Evolutionary conservation across 805 yeast species (phyloP), one percentile per base, ranked within the genome.

Genomic region (Candida maltosa): DNA sequence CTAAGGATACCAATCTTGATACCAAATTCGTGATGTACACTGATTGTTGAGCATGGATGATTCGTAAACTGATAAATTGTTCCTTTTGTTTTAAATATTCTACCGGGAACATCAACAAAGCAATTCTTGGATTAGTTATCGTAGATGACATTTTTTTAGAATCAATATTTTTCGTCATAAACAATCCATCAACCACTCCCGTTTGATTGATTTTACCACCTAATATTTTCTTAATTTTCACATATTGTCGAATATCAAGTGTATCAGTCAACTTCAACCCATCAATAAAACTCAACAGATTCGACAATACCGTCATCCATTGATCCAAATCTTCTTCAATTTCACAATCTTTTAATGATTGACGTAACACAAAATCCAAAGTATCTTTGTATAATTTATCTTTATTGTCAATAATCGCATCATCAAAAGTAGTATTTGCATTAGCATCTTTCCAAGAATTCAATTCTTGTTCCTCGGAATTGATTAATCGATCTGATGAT

Each of bases 21-120:
- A 88, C 93, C 21, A 91, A 64, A 49, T 87, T 89, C 36, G 80
- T 75, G 30, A 93, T 69, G 50, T 83, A 91, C 46, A 91, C 96
- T 31, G 75, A 67, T 51, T 91, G 97, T 52, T 93, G 97, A 0
- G 91, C 84, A 32, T 87, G 67, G 1, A 91, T 81, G 1, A 94
- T 84, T 39, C 87, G 84, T 37, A 89, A 64, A 51, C 95, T 84
- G 57, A 87, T 78, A 39, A 87, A 83, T 42, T 80, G 86, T 45
- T 83, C 87, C 35, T 83, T 87, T 26, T 77, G 79, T 41, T 82
- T 78, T 39, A 80, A 68, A 46, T 87, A 93, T 51, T 89, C 97
- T 17, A 93, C 62, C 0, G 97, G 96, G 49, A 93, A 93, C 69
- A 88, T 81, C 5, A 93, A 70, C 12, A 94, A 66, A 39, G 91